A percentile compares a stretch with the other conserved stretches of the same genome.
These are phyloP conservation scores for Cerrena zonata DNA, from an alignment of 1,284 basidiomycete genomes.

Conservation along the genomic window DNA sequence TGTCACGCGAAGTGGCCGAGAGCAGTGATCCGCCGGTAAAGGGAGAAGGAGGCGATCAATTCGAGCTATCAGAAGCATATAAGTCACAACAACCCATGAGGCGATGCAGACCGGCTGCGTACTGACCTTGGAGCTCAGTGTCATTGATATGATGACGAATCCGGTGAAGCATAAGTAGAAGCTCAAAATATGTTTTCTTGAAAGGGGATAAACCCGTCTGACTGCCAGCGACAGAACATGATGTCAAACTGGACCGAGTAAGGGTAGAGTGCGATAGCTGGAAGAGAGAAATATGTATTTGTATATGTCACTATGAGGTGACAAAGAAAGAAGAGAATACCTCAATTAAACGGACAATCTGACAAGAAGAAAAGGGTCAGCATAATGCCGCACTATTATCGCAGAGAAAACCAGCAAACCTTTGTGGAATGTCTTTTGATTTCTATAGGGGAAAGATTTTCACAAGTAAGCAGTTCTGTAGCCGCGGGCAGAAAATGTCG, in stretches of 20 bases:
- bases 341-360: conserved; percentile 17
- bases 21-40: too few species aligned
- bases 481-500: conserved; percentile 14
- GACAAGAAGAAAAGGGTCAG: neutral
- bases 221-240: conserved; percentile 9
- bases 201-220: conserved; percentile 7
- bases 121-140: conserved; percentile 9
- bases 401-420: conserved; percentile 5
- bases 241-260: conserved; percentile 4
- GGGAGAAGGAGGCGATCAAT: too few species aligned
- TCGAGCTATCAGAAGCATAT: neutral
- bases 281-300: neutral
- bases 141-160: conserved; percentile 11
- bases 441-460: conserved; percentile 8
- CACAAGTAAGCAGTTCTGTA: conserved; percentile 11
- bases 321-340: conserved; percentile 4
- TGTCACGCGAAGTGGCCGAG: neutral
- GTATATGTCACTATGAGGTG: neutral
- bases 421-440: conserved; percentile 13
- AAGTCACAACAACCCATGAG: neutral
- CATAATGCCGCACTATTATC: too few species aligned
- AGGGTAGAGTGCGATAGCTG: conserved; percentile 12
- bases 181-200: conserved; percentile 12
- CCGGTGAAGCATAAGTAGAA: conserved; percentile 12
- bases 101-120: too few species aligned